Evolutionary conservation across 164 flowering plant genomes (phyloP), one percentile per base, ranked within the genome.

Genomic region (Euptelea pleiosperma): DNA sequence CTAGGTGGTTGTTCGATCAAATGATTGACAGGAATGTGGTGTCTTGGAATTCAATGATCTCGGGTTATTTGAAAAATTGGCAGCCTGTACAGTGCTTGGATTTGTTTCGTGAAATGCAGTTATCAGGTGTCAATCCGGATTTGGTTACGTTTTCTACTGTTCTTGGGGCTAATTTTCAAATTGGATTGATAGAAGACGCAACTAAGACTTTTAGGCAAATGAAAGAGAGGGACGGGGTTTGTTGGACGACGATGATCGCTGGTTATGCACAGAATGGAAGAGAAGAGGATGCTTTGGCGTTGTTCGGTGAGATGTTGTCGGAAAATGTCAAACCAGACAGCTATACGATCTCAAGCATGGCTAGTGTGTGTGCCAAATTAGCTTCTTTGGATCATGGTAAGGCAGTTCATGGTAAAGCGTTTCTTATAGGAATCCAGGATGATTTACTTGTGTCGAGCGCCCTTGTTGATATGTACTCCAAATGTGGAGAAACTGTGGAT

Each of bases 401-500:
- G 55, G 67, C 40, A 39, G 58, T 81, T 47, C 88, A 82, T 62
- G 69, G 76, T 19, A 67, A 62, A 59, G 67, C 70, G 10, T 21
- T 79, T 41, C 49, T n/a, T 21, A 53, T 53, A 21, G 84, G 84
- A 35, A 51, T 71, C 58, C 75, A 62, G 35, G 35, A 30, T 25
- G 76, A 79, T 55, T 53, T 79, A 60, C 75, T 69, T 28, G 84
- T 82, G 10, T 69, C 77, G 26, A 83, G 73, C 66, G 71, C 86
- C 15, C 78, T 83, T 6, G 61, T 85, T 31, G 77, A 77, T 65
- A 82, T 85, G 91, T 85, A 85, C 62, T 69, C 84, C 26, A 81
- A 81, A 73, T 77, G 88, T 63, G 88, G 88, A 43, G 67, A 70
- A 31, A 66, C 65, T 53, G 19, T 14, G 0, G 77, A 74, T 58